Evolutionary conservation across 1,284 basidiomycete species (phyloP).

Genomic region (Mycena citricolor): DNA sequence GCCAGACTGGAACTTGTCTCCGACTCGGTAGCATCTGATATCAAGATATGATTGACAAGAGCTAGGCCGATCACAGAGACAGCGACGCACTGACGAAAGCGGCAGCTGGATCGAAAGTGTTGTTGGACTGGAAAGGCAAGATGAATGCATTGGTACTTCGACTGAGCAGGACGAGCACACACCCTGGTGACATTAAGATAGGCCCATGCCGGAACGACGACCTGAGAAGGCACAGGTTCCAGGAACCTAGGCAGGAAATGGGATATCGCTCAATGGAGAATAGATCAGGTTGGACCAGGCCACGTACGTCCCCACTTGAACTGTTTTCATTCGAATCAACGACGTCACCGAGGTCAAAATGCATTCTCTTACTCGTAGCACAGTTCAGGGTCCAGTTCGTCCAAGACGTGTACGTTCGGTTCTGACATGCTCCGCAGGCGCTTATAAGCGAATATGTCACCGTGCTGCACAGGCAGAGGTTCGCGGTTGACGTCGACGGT

Average conservation of each 20-base stretch:
- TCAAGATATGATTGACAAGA: slow-evolving; percentile 1
- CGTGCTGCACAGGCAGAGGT: slow-evolving; percentile 39
- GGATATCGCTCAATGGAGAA: background rate
- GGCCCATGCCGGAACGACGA: slow-evolving; percentile 43
- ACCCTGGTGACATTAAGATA: slow-evolving; percentile 40
- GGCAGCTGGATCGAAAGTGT: slow-evolving; percentile 32
- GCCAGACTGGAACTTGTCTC: slow-evolving; percentile 1
- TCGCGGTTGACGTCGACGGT: slow-evolving; percentile 29
- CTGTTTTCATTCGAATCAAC: slow-evolving; percentile 6
- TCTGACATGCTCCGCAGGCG: slow-evolving; percentile 42
- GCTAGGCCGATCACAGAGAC: background rate
- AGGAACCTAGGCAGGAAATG: slow-evolving; percentile 33
- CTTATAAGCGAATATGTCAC: slow-evolving; percentile 41
- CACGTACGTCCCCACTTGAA: slow-evolving; percentile 21
- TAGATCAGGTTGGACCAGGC: background rate
- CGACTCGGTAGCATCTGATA: slow-evolving; percentile 8
- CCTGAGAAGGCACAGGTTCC: slow-evolving; percentile 29
- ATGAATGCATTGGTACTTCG: background rate
- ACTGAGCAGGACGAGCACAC: slow-evolving; percentile 11
- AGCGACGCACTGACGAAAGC: slow-evolving; percentile 12
- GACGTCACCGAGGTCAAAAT: slow-evolving; percentile 10
- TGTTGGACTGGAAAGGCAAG: slow-evolving; percentile 29
- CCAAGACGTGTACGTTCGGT: slow-evolving; percentile 25
- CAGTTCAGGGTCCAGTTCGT: slow-evolving; percentile 37
- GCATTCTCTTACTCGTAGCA: slow-evolving; percentile 36